Base-by-base conservation (phyloP, 352 stramenopile species). In the Phytophthora multivora region DNA sequence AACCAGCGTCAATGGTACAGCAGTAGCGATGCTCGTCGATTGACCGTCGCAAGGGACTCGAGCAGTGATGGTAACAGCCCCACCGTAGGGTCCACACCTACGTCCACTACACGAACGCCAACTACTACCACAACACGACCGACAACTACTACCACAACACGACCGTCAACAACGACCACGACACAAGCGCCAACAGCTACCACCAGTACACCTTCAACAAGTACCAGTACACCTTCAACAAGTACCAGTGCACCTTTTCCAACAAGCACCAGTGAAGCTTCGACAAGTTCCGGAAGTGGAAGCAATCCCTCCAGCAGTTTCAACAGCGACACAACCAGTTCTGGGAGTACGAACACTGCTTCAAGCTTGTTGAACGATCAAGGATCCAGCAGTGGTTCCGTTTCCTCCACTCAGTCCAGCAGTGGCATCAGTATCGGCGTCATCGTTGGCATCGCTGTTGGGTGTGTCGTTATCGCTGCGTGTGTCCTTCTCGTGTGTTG, bases 1-100 rank as follows among this genome's bases (percentile, higher is more conserved):
- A 49, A 42, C 3, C 35, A 25, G 38, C 28, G 38, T 19, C 40
- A 50, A 43, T 59, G 51, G 51, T 59, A 50, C 51, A 59, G 38
- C 38, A 55, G 28, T n/a, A 33, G 51, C 12, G 16, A 33, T 40
- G 15, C 9, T 15, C 18, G 26, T 30, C 38, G 28, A 28, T 30
- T 49, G 21, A 25, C 48, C 3, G 23, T 18, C 13, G 23, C 48
- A 23, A 35, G 31, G 12, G 48, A 55, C 5, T 55, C 33, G 5
- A 55, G 48, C 21, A 21, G 12, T 11, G 38, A n/a, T 25, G 30
- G 39, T n/a, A 19, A 11, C n/a, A 59, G 30, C 23, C 26, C 28
- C 7, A 31, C 41, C 12, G 48, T 55, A 15, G 48, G 48, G 2
- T 45, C 48, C 33, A 55, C 48, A 5, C 23, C 33, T 11, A 52